Evolutionary conservation across 495 filamentous ascomycete genomes (phyloP).

Genomic region (Aspergillus wentii): DNA sequence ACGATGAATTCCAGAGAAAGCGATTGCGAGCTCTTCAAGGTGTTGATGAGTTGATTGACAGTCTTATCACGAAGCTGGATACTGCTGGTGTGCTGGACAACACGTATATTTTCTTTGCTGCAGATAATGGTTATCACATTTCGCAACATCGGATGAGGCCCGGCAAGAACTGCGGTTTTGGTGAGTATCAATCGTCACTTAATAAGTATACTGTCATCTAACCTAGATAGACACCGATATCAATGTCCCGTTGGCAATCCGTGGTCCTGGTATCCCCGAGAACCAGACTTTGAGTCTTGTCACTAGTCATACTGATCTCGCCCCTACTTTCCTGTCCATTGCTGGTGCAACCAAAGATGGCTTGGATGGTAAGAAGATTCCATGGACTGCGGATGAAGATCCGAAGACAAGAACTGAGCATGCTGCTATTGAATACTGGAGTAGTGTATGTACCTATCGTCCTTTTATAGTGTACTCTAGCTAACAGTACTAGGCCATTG

Average conservation of each 20-base stretch:
- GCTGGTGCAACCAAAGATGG: conserved; percentile 34
- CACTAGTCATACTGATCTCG: conserved; percentile 62
- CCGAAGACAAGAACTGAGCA: conserved; percentile 47
- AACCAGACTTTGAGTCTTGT: conserved; percentile 44
- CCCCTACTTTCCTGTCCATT: conserved; percentile 55
- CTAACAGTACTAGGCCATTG: conserved; percentile 23
- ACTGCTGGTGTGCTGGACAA: conserved; percentile 51
- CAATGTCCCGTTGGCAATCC: conserved; percentile 56
- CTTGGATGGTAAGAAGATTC: conserved; percentile 51
- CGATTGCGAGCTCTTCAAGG: conserved; percentile 57
- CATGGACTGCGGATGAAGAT: conserved; percentile 24
- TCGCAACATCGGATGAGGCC: conserved; percentile 64
- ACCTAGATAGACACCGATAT: conserved; percentile 54
- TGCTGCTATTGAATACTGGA: conserved; percentile 60
- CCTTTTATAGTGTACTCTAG: background rate
- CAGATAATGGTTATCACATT: conserved; percentile 67
- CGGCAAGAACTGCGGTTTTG: conserved; percentile 64
- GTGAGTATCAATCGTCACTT: conserved; percentile 46
- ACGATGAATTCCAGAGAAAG: conserved; percentile 59
- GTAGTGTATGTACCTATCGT: conserved; percentile 20
- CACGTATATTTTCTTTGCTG: conserved; percentile 63
- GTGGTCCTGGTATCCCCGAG: conserved; percentile 52
- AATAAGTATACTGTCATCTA: background rate
- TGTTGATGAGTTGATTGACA: conserved; percentile 64
- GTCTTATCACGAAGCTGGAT: conserved; percentile 44